These are phyloP conservation scores for Phytophthora lateralis DNA, from an alignment of 352 stramenopile species.

Conservation along the genomic window DNA sequence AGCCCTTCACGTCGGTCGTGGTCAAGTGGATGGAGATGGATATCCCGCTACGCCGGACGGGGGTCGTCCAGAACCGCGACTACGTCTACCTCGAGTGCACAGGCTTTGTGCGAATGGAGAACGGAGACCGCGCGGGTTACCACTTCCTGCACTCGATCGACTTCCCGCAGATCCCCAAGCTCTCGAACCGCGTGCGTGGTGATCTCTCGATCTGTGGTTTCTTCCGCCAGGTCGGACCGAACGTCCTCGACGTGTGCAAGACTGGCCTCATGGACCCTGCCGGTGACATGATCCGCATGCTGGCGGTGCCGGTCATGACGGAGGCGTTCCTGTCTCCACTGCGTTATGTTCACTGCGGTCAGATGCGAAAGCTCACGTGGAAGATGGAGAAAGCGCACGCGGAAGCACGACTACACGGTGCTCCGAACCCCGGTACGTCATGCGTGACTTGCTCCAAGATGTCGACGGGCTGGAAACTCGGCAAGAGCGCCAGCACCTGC, in stretches of 20 bases:
- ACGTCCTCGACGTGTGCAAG: slow-evolving; percentile 54
- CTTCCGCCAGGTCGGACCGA: slow-evolving; percentile 51
- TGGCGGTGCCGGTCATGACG: slow-evolving; percentile 43
- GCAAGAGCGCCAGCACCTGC: slow-evolving; percentile 33
- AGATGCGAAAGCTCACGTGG: slow-evolving; percentile 77
- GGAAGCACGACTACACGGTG: slow-evolving; percentile 31
- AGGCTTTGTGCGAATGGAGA: slow-evolving; percentile 43
- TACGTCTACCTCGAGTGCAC: slow-evolving; percentile 67
- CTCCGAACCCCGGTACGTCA: slow-evolving; percentile 24
- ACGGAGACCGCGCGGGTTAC: slow-evolving; percentile 61
- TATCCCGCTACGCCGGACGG: slow-evolving; percentile 38
- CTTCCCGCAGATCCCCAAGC: slow-evolving; percentile 45
- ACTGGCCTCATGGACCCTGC: slow-evolving; percentile 38
- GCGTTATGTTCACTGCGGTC: slow-evolving; percentile 50
- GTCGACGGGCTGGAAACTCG: slow-evolving; percentile 29
- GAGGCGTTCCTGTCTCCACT: slow-evolving; percentile 45
- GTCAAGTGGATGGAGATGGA: slow-evolving; percentile 56
- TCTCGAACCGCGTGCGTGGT: slow-evolving; percentile 43
- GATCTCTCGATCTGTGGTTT: slow-evolving; percentile 60
- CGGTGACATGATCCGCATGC: slow-evolving; percentile 47
- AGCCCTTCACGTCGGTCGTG: slow-evolving; percentile 41
- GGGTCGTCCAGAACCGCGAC: slow-evolving; percentile 60
- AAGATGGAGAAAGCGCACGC: slow-evolving; percentile 47
- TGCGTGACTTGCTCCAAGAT: slow-evolving; percentile 33
- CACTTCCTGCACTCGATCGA: slow-evolving; percentile 70